Evolutionary conservation across 192 early-diverging fungal genomes (phyloP), one percentile per base, ranked within the genome.

Genomic region (Lobosporangium transversale): DNA sequence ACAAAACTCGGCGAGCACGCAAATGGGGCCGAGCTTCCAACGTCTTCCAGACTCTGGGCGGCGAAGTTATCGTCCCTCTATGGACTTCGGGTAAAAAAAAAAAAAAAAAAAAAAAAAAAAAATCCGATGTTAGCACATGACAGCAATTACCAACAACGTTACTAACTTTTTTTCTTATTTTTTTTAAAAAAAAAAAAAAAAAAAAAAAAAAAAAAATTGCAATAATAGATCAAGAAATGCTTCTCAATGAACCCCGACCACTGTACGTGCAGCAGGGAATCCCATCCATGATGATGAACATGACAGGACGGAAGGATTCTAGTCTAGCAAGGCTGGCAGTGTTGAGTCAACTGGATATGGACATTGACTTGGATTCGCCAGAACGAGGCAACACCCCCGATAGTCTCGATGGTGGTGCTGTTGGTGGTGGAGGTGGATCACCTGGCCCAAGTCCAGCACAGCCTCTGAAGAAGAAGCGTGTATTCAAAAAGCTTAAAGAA

Each of bases 161-260:
- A n/a, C n/a, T n/a, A n/a, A n/a, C n/a, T n/a, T n/a, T n/a, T n/a
- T n/a, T n/a, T n/a, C n/a, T n/a, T n/a, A n/a, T n/a, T n/a, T n/a
- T n/a, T n/a, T n/a, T n/a, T n/a, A n/a, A n/a, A n/a, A n/a, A n/a
- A n/a, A n/a, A n/a, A n/a, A n/a, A n/a, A n/a, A n/a, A n/a, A n/a
- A n/a, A n/a, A n/a, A n/a, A n/a, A n/a, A n/a, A n/a, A n/a, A n/a
- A n/a, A n/a, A n/a, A n/a, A n/a, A n/a, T n/a, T n/a, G n/a, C n/a
- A n/a, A n/a, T n/a, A n/a, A 18, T 66, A 76, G 73, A 66, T 53
- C 73, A 76, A 26, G 73, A 76, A 20, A 76, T 76, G 73, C 15
- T 76, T 7, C 43, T 76, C n/a, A 76, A 76, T 37, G 73, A 76
- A 8, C 58, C 73, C 14, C 47, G 53, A 42, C 73, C 73, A n/a